Base-by-base conservation (phyloP, 805 yeast genomes). In the Candida sithepensis region DNA sequence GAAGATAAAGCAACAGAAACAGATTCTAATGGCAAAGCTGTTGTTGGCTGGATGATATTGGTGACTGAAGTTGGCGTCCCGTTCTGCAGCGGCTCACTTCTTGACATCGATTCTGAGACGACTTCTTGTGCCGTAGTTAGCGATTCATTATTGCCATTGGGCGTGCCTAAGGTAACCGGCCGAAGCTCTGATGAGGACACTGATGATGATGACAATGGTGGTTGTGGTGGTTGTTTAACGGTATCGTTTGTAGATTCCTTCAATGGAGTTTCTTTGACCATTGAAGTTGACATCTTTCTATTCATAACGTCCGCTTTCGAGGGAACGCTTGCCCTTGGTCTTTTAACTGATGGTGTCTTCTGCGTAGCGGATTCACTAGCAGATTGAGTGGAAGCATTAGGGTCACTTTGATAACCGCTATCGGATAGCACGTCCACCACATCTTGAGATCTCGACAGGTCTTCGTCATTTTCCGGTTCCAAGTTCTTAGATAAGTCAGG, bases 401-500 rank as follows among this genome's bases (percentile, higher is more conserved):
- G 42, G 22, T 53, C 57, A 42, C 63, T 59, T 16, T 55, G 53
- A 43, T 58, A 58, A 1, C 49, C 64, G 22, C 52, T 52, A 18
- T 49, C 56, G 20, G 49, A 39, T 2, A 50, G 45, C 9, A 42
- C 43, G 16, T 58, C 61, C 16, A 45, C 43, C 3, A 8, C 9
- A 33, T 42, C 28, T n/a, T 30, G 39, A 19, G 45, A 39, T 9
- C 45, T 43, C n/a, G 46, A 51, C n/a, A 33, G 16, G 19, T 34
- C 38, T 14, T 47, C 54, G 8, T 45, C 58, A 5, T 46, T 51
- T 16, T 55, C 57, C 12, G 8, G 21, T 34, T 53, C 60, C n/a
- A 43, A 50, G 24, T 51, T 47, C 37, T 64, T 66, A 3, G 71
- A 66, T n/a, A 68, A 50, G 44, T 68, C 66, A 1, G 72, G 72